phyloP scores from a whole-genome alignment of 306 rosid genomes.

The Abrus precatorius region DNA sequence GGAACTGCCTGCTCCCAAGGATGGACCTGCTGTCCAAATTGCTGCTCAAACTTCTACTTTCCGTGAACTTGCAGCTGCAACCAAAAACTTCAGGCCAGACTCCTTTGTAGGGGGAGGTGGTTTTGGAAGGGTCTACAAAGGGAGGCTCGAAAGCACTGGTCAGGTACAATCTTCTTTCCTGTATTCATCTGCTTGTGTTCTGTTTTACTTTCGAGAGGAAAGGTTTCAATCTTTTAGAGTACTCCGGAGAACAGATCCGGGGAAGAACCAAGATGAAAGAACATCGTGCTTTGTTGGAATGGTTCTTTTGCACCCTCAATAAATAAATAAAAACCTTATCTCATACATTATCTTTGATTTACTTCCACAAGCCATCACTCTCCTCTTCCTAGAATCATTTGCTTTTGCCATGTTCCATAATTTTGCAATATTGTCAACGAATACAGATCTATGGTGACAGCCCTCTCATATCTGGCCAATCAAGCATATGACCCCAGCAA shows the following conservation, averaged over 20 bases:
- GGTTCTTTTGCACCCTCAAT: too few relatives aligned
- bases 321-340: too few relatives aligned
- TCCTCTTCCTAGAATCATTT: background rate
- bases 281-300: too few relatives aligned
- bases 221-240: too few relatives aligned
- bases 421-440: background rate
- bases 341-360: too few relatives aligned
- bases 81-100: constrained; percentile 79
- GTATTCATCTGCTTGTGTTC: too few relatives aligned
- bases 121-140: constrained; percentile 90
- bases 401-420: background rate
- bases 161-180: constrained; percentile 59
- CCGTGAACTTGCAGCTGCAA: constrained; percentile 86
- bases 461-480: constrained; percentile 87
- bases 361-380: too few relatives aligned
- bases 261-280: too few relatives aligned
- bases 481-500: constrained; percentile 75
- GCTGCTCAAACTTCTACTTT: constrained; percentile 89
- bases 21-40: constrained; percentile 66
- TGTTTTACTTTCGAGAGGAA: too few relatives aligned
- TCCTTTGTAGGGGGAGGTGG: constrained; percentile 95
- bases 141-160: constrained; percentile 77
- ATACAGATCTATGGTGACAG: constrained; percentile 53
- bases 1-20: constrained; percentile 68
- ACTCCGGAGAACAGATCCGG: too few relatives aligned